A percentile compares a stretch with the other conserved stretches of the same genome.
Conservation (phyloP, 2,329 filamentous ascomycete genomes). For the Cordyceps pruinosa region DNA sequence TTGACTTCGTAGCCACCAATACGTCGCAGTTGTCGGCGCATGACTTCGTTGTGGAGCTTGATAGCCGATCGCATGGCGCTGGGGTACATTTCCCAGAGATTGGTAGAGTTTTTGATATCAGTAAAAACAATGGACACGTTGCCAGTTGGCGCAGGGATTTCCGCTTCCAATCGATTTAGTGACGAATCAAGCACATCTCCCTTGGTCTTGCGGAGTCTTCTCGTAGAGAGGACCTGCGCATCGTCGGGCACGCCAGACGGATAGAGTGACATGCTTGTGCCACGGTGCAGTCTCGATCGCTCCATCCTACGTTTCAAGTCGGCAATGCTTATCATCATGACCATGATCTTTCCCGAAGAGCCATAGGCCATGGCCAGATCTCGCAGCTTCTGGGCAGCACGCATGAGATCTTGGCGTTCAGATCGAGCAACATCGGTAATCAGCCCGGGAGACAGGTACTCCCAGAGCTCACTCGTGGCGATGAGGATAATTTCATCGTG, state of each 20-base stretch:
- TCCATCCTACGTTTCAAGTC: constrained; percentile 80
- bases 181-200: constrained; percentile 73
- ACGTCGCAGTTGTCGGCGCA: constrained; percentile 85
- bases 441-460: constrained; percentile 82
- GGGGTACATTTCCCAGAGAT: constrained; percentile 91
- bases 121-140: constrained; percentile 94
- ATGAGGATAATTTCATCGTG: constrained; percentile 91
- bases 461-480: constrained; percentile 90
- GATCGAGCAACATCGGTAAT: constrained; percentile 86
- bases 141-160: constrained; percentile 85
- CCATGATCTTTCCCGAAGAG: constrained; percentile 91
- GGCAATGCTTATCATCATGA: constrained; percentile 93
- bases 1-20: constrained; percentile 98
- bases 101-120: constrained; percentile 97
- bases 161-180: constrained; percentile 76
- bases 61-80: constrained; percentile 95
- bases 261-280: constrained; percentile 79
- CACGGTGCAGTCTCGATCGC: constrained; percentile 63
- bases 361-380: constrained; percentile 95
- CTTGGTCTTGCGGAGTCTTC: constrained; percentile 58
- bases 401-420: constrained; percentile 86
- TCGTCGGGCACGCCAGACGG: constrained; percentile 69
- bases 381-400: constrained; percentile 85
- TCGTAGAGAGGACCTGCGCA: constrained; percentile 53
- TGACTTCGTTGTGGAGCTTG: constrained; percentile 93